Base-by-base conservation (phyloP, 2,329 filamentous ascomycete species). In the Aspergillus sp. region DNA sequence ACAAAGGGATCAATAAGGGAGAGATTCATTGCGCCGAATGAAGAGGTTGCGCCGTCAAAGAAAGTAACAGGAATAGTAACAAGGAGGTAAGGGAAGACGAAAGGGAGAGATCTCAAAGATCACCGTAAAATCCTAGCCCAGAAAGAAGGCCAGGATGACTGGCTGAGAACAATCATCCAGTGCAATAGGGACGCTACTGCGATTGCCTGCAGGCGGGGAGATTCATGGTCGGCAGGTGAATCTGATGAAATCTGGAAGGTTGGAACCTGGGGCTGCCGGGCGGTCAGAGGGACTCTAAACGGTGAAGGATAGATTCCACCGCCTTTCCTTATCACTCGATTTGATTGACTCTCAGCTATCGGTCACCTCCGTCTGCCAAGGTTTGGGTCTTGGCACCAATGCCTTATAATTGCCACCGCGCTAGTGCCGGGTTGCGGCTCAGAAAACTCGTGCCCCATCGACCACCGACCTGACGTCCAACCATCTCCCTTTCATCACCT, bases 1-100 rank as follows among this genome's bases (percentile, higher is more conserved):
- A 88, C 84, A 70, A 90, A 89, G 24, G 88, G 89, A 73, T 91
- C 89, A 63, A 88, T 82, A 47, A 91, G 82, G 55, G 88, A 85
- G 65, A 90, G 79, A 81, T 90, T 90, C 88, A 91, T 90, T 55
- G 65, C 60, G 65, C n/a, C 24, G 36, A 20, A 49, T 56, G 39
- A 55, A 22, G 29, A 57, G 42, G 24, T 32, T 53, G 49, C 20
- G 52, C 31, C 18, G 22, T 26, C 46, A 36, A 29, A 47, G 5
- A 45, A 12, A 36, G 45, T 49, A 20, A 42, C 18, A 45, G 49
- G 45, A 51, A 56, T 42, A 45, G 36, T 14, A 47, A 59, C 26
- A 55, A 24, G 16, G 26, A 56, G 18, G 52, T 24, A 36, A 39
- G 29, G 20, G 47, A 49, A 47, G 47, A 39, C 49, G 46, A 49